A percentile compares a stretch with the other conserved stretches of the same genome.
phyloP scores from a whole-genome alignment of 352 stramenopile species.

The Pythium sukuiense region DNA sequence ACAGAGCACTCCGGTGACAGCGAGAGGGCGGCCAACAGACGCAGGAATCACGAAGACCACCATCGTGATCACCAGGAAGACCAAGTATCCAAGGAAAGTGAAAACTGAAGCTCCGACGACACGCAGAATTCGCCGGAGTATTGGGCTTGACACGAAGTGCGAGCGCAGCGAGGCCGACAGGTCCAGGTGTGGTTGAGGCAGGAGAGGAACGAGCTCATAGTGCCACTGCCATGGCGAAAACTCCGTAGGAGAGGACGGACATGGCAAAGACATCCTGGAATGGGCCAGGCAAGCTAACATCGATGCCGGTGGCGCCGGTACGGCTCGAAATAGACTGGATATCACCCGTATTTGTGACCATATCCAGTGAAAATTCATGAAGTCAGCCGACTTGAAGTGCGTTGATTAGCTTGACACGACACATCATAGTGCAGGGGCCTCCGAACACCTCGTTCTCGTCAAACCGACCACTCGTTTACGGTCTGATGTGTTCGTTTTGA shows the following conservation, averaged over 20 bases:
- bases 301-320: too few species aligned
- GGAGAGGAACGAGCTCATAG: not conserved
- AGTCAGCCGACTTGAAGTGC: too few species aligned
- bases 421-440: too few species aligned
- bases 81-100: slow-evolving; percentile 5
- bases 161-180: not conserved
- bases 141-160: not conserved
- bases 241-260: not conserved
- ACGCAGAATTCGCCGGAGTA: not conserved
- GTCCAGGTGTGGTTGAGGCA: not conserved
- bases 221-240: not conserved
- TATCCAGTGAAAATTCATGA: too few species aligned
- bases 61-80: not conserved
- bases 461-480: not conserved
- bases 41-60: slow-evolving; percentile 8
- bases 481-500: not conserved
- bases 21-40: not conserved
- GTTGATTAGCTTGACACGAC: too few species aligned
- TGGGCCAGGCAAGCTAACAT: not conserved
- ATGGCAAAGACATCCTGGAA: not conserved
- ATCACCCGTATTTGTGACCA: too few species aligned
- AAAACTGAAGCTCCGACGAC: not conserved
- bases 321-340: too few species aligned
- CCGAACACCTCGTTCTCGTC: too few species aligned
- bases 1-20: not conserved